Conservation (phyloP, 2,329 filamentous ascomycete genomes). For the Fusarium brevicatenulatum region DNA sequence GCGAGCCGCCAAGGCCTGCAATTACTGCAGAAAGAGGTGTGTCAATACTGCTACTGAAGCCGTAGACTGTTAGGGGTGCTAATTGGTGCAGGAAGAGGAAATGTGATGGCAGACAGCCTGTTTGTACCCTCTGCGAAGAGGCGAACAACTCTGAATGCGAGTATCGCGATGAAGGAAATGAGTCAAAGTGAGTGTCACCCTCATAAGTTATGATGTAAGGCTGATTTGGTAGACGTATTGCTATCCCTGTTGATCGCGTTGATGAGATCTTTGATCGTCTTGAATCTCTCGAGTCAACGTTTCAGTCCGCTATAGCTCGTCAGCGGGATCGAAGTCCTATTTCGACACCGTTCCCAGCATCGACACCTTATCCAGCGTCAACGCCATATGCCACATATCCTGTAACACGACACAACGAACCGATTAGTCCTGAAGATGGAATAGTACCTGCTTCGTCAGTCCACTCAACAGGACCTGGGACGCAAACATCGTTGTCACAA, state of each 20-base stretch:
- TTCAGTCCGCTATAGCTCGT: slow-evolving; percentile 18
- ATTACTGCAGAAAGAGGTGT: slow-evolving; percentile 37
- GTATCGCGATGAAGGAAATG: slow-evolving; percentile 27
- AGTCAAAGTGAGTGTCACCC: not conserved
- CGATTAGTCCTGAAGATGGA: slow-evolving; percentile 17
- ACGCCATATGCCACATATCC: not conserved
- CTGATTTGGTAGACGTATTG: not conserved
- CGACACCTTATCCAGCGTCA: slow-evolving; percentile 5
- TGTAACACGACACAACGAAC: slow-evolving; percentile 8
- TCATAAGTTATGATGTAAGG: fast-evolving
- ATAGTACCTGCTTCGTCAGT: slow-evolving; percentile 14
- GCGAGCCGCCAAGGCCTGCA: slow-evolving; percentile 40
- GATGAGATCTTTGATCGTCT: slow-evolving; percentile 35
- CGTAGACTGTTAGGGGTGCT: not conserved
- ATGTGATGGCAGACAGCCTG: slow-evolving; percentile 34
- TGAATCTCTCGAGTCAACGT: slow-evolving; percentile 24
- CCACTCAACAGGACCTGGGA: slow-evolving; percentile 19
- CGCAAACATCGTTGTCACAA: slow-evolving; percentile 16
- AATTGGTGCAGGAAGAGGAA: slow-evolving; percentile 21
- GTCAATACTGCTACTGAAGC: not conserved
- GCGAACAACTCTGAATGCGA: slow-evolving; percentile 34
- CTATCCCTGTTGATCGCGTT: slow-evolving; percentile 22
- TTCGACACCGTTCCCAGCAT: slow-evolving; percentile 1
- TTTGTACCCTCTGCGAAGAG: slow-evolving; percentile 34
- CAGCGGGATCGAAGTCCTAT: slow-evolving; percentile 20